These are phyloP conservation scores for Domatiomyces catenatus DNA, from an alignment of 2,329 filamentous ascomycete genomes.

Conservation along the genomic window DNA sequence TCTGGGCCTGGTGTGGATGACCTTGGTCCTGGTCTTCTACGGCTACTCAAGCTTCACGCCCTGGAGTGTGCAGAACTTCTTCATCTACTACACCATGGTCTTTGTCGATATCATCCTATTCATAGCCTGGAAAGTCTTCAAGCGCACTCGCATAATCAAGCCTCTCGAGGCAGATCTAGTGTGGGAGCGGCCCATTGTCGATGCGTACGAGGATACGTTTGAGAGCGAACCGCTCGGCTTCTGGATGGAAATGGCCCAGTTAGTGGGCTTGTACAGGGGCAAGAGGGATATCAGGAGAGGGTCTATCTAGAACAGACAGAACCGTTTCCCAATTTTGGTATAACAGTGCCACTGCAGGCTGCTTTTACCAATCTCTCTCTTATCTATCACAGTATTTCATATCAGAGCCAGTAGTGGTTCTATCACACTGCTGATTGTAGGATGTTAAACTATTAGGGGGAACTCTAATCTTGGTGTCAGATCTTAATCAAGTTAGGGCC, in stretches of 20 bases:
- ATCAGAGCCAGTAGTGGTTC: too few species aligned
- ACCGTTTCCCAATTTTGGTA: neutral
- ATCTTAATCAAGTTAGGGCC: too few species aligned
- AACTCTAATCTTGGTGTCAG: too few species aligned
- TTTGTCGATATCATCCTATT: conserved; percentile 40
- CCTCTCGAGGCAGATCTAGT: conserved; percentile 45
- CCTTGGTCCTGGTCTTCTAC: conserved; percentile 31
- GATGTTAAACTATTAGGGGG: too few species aligned
- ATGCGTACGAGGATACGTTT: conserved; percentile 42
- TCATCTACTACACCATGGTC: conserved; percentile 48
- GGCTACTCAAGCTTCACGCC: conserved; percentile 43
- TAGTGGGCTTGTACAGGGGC: conserved; percentile 10
- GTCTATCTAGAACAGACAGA: conserved; percentile 2
- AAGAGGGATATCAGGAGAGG: conserved; percentile 3
- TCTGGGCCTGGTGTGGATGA: conserved; percentile 17
- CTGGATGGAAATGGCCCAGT: conserved; percentile 14
- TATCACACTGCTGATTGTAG: too few species aligned
- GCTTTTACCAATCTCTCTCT: neutral
- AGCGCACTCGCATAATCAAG: conserved; percentile 40
- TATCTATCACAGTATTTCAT: too few species aligned
- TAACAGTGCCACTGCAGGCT: neutral
- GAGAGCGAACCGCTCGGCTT: conserved; percentile 28
- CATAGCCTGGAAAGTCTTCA: conserved; percentile 47
- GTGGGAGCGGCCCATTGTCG: conserved; percentile 45
- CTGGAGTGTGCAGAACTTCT: conserved; percentile 50